Percentiles rank a stretch among this genome's conserved stretches.
phyloP scores from a whole-genome alignment of 2,329 filamentous ascomycete genomes.

The Knufia petricola region DNA sequence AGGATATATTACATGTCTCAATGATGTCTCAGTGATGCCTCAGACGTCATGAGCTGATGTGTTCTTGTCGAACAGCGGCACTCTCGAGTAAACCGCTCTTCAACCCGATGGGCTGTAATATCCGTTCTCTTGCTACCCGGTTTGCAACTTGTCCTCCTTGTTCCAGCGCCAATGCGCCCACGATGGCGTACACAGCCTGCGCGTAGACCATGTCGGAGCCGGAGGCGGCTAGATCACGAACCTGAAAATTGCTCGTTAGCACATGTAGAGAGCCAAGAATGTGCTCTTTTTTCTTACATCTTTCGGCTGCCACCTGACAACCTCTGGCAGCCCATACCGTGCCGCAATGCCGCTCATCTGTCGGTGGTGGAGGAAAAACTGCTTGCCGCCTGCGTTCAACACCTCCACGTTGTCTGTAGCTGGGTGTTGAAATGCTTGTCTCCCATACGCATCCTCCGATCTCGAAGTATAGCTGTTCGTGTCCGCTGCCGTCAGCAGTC shows the following conservation, averaged over 20 bases:
- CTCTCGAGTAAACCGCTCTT: slow-evolving; percentile 18
- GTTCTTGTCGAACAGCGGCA: background rate
- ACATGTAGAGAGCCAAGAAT: slow-evolving; percentile 1
- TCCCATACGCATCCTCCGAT: slow-evolving; percentile 41
- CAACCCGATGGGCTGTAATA: slow-evolving; percentile 48
- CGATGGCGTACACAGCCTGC: slow-evolving; percentile 70
- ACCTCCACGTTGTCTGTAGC: slow-evolving; percentile 65
- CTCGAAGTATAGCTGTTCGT: slow-evolving; percentile 30
- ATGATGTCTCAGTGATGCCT: background rate
- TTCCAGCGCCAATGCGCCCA: slow-evolving; percentile 84
- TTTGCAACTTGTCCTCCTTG: slow-evolving; percentile 70
- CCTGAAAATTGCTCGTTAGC: slow-evolving; percentile 31
- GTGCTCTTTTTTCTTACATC: slow-evolving; percentile 51
- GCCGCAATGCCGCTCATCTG: slow-evolving; percentile 60
- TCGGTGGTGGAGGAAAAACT: slow-evolving; percentile 52
- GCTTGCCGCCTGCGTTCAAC: slow-evolving; percentile 52
- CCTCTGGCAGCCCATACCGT: slow-evolving; percentile 60
- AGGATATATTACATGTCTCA: slow-evolving; percentile 8
- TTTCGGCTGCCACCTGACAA: slow-evolving; percentile 82
- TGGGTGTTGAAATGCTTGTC: slow-evolving; percentile 59
- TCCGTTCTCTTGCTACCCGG: slow-evolving; percentile 63
- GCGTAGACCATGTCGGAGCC: slow-evolving; percentile 67
- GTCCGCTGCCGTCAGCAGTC: slow-evolving; percentile 39
- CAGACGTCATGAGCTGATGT: background rate
- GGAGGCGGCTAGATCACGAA: slow-evolving; percentile 59